These are phyloP conservation scores for Glycyrrhiza uralensis DNA, from an alignment of 306 rosid species.

Conservation along the genomic window DNA sequence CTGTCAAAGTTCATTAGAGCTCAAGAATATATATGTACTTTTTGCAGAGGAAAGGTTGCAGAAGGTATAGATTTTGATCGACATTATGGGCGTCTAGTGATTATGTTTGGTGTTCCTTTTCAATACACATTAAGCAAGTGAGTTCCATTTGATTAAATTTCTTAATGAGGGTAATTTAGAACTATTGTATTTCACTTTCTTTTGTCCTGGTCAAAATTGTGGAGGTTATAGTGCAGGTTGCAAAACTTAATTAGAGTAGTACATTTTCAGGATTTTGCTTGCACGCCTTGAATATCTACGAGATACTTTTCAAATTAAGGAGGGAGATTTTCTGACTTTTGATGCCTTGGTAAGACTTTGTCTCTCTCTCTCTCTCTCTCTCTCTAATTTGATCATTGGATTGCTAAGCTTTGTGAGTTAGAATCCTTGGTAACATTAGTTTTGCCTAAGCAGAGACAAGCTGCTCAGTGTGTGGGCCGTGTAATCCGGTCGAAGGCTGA, in stretches of 20 bases:
- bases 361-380: background rate
- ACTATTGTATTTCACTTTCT: background rate
- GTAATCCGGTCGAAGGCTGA: constrained; percentile 97
- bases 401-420: background rate
- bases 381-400: background rate
- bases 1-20: background rate
- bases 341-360: constrained; percentile 76
- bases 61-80: constrained; percentile 95
- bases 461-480: constrained; percentile 97
- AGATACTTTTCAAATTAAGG: constrained; percentile 91
- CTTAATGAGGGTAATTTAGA: background rate
- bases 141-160: constrained; percentile 33
- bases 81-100: constrained; percentile 84
- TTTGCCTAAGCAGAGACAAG: constrained; percentile 73
- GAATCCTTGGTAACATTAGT: constrained; percentile 3
- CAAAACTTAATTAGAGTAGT: constrained; percentile 5
- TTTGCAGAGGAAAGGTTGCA: constrained; percentile 85
- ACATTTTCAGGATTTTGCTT: constrained; percentile 71
- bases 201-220: background rate
- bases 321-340: constrained; percentile 90
- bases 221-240: background rate
- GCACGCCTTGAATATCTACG: constrained; percentile 80
- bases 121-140: constrained; percentile 95
- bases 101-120: constrained; percentile 94
- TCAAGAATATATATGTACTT: background rate